phyloP scores from a whole-genome alignment of 305 asterid genomes.

The Plantago coronopus region DNA sequence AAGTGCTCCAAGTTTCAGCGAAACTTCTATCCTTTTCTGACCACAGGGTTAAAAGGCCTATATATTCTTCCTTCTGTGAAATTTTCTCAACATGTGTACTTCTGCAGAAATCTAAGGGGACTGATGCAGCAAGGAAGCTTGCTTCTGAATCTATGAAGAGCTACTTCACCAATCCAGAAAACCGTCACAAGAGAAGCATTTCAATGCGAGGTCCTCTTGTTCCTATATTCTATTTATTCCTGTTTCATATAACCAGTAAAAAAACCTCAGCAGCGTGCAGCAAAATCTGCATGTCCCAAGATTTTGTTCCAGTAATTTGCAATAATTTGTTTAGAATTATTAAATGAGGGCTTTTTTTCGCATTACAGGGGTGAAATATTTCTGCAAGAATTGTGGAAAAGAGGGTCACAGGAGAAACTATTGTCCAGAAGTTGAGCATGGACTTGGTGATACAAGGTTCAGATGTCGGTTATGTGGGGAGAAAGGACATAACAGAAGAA shows the following conservation, averaged over 20 bases:
- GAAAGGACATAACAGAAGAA: constrained; percentile 85
- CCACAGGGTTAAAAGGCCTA: too few relatives aligned
- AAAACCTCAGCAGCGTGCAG: background rate
- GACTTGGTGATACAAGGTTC: constrained; percentile 38
- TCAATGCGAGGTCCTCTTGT: constrained; percentile 66
- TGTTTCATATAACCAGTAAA: constrained; percentile 4
- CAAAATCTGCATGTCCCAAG: background rate
- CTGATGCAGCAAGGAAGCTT: constrained; percentile 71
- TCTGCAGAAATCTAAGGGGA: constrained; percentile 67
- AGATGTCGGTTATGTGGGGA: constrained; percentile 71
- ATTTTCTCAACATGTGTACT: background rate
- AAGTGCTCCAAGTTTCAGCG: too few relatives aligned
- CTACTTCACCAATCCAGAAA: constrained; percentile 76
- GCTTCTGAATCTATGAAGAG: constrained; percentile 87
- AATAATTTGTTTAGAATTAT: background rate
- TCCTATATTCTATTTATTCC: background rate
- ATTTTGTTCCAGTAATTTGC: background rate
- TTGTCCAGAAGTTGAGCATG: constrained; percentile 59
- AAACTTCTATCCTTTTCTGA: too few relatives aligned
- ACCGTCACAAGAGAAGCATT: constrained; percentile 82
- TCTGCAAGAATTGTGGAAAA: constrained; percentile 67
- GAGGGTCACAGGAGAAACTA: constrained; percentile 84
- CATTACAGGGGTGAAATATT: constrained; percentile 57
- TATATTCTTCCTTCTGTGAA: background rate
- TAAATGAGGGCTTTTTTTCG: too few relatives aligned